Conservation (phyloP, 352 stramenopile species). For the Phytophthora idaei region DNA sequence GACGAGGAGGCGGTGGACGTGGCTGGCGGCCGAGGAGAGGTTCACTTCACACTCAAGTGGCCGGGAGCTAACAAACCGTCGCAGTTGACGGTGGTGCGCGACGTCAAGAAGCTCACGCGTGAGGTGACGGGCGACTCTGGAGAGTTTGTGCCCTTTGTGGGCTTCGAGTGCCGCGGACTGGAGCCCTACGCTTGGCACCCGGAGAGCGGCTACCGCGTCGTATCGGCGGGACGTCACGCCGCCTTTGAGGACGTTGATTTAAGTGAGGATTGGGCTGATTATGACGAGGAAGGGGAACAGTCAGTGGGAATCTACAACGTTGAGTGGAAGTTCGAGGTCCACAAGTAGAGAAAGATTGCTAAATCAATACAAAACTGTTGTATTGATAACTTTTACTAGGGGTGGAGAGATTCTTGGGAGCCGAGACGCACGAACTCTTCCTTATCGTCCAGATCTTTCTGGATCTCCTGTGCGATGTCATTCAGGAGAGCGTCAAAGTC, state of each 20-base stretch:
- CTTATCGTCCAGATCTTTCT: slow-evolving; percentile 80
- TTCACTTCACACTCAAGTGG: slow-evolving; percentile 89
- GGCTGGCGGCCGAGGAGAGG: slow-evolving; percentile 70
- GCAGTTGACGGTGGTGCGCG: slow-evolving; percentile 82
- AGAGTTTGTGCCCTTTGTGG: slow-evolving; percentile 81
- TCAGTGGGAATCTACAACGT: slow-evolving; percentile 80
- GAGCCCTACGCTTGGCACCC: slow-evolving; percentile 85
- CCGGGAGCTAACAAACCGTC: slow-evolving; percentile 79
- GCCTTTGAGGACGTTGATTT: slow-evolving; percentile 85
- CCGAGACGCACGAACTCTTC: slow-evolving; percentile 59
- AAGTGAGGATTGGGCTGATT: slow-evolving; percentile 87
- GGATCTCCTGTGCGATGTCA: slow-evolving; percentile 80
- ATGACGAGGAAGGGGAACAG: slow-evolving; percentile 81
- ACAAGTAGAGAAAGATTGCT: slow-evolving; percentile 55
- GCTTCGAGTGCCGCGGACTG: slow-evolving; percentile 86
- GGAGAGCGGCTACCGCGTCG: slow-evolving; percentile 77
- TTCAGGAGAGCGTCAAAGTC: slow-evolving; percentile 80
- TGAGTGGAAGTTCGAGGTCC: slow-evolving; percentile 84
- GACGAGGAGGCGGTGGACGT: slow-evolving; percentile 82
- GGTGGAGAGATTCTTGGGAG: slow-evolving; percentile 32
- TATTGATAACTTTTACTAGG: not conserved
- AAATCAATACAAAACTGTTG: not conserved
- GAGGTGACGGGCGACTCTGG: slow-evolving; percentile 64
- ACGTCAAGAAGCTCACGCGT: slow-evolving; percentile 88
- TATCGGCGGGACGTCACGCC: slow-evolving; percentile 57